These are phyloP conservation scores for Chaetomium fimeti DNA, from an alignment of 495 filamentous ascomycete genomes.

Conservation along the genomic window DNA sequence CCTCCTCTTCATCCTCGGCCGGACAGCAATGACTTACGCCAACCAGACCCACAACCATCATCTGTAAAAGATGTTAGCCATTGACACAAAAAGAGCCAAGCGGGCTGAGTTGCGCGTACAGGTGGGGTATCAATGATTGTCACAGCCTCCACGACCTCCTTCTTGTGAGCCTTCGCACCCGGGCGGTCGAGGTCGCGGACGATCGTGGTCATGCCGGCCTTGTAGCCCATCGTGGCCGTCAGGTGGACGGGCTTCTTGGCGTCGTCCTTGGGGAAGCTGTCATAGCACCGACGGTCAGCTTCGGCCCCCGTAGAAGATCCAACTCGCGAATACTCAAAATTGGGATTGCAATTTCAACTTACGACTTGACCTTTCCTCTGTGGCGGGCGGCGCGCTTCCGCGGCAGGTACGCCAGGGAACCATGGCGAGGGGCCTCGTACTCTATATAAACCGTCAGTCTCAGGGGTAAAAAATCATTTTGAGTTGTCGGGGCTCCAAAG, in stretches of 20 bases:
- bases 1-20: slow-evolving; percentile 28
- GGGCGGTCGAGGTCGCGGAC: slow-evolving; percentile 99
- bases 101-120: slow-evolving; percentile 75
- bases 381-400: slow-evolving; percentile 96
- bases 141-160: slow-evolving; percentile 99
- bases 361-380: slow-evolving; percentile 98
- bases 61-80: slow-evolving; percentile 70
- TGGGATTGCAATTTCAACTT: slow-evolving; percentile 40
- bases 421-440: slow-evolving; percentile 93
- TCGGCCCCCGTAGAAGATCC: neutral
- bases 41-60: slow-evolving; percentile 98
- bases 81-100: slow-evolving; percentile 55
- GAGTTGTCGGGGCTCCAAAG: neutral
- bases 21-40: slow-evolving; percentile 54
- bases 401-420: slow-evolving; percentile 94
- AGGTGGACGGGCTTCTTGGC: slow-evolving; percentile 98
- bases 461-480: neutral
- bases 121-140: slow-evolving; percentile 99
- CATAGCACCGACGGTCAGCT: slow-evolving; percentile 33
- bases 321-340: neutral
- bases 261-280: slow-evolving; percentile 99
- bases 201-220: slow-evolving; percentile 99
- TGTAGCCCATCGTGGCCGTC: slow-evolving; percentile 98
- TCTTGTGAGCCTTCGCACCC: slow-evolving; percentile 99
- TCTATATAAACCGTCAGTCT: slow-evolving; percentile 55